phyloP scores from a whole-genome alignment of 768 basidiomycete species.

The Amanita fuliginea region DNA sequence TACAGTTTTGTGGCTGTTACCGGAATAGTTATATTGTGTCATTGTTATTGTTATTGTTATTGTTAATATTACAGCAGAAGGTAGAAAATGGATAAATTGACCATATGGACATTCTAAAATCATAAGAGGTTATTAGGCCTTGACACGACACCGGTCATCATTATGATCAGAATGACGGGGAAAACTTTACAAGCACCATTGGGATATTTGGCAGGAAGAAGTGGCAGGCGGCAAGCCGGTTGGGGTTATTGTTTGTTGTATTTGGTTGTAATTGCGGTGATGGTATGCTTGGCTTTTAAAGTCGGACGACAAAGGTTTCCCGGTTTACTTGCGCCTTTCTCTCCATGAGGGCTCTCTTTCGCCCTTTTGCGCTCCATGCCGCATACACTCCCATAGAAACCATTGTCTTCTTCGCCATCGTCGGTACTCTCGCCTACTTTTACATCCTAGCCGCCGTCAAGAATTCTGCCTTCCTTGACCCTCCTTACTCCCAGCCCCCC shows the following conservation, averaged over 20 bases:
- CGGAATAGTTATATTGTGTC: too few relatives aligned
- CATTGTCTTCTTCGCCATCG: conserved; percentile 80
- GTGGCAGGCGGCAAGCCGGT: too few relatives aligned
- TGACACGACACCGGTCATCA: too few relatives aligned
- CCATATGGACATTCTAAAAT: too few relatives aligned
- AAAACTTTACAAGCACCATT: too few relatives aligned
- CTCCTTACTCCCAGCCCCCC: conserved; percentile 27
- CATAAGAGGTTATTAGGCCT: conserved; percentile 14
- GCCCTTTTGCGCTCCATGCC: conserved; percentile 61
- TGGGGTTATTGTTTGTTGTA: too few relatives aligned
- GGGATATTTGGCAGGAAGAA: too few relatives aligned
- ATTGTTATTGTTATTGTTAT: too few relatives aligned
- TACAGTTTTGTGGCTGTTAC: conserved; percentile 19
- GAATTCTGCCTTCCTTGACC: conserved; percentile 70
- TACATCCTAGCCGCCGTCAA: conserved; percentile 87
- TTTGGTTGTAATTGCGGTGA: too few relatives aligned
- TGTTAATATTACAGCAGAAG: too few relatives aligned
- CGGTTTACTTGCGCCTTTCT: not conserved
- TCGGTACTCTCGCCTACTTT: conserved; percentile 92
- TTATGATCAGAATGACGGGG: too few relatives aligned
- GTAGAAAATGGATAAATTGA: too few relatives aligned
- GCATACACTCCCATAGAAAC: conserved; percentile 79
- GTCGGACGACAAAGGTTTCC: conserved; percentile 5
- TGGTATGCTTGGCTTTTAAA: not conserved
- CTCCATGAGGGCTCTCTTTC: conserved; percentile 44